Conservation (phyloP, 306 rosid species). For the Parietaria judaica region DNA sequence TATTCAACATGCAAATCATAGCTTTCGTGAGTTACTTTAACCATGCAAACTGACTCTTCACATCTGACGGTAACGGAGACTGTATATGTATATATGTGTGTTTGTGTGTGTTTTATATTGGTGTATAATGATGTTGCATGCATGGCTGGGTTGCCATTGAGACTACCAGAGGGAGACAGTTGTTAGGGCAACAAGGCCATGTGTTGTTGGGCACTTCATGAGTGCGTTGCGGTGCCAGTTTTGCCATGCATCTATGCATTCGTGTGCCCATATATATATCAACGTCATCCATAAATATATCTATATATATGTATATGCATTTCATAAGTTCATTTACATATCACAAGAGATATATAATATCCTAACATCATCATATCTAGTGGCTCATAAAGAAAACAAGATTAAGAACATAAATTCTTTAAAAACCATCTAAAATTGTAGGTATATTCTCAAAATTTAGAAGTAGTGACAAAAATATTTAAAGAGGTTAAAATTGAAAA, state of each 20-base stretch:
- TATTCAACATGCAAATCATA: no score
- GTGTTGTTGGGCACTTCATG: slow-evolving; percentile 11
- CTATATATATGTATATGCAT: background rate
- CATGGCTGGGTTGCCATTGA: slow-evolving; percentile 19
- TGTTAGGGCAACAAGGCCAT: slow-evolving; percentile 16
- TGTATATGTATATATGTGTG: no score
- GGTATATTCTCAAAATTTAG: no score
- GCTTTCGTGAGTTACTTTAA: slow-evolving; percentile 2
- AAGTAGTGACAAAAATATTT: no score
- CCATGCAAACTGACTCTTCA: slow-evolving; percentile 1
- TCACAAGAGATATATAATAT: background rate
- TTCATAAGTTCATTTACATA: background rate
- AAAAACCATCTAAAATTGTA: no score
- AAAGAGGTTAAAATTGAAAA: no score
- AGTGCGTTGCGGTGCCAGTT: background rate
- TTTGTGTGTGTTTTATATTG: background rate
- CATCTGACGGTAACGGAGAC: slow-evolving; percentile 21
- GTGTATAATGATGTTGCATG: slow-evolving; percentile 9
- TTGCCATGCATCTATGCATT: background rate
- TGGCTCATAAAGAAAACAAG: no score
- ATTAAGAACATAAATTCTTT: no score
- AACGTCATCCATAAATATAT: no score
- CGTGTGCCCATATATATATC: background rate
- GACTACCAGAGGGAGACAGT: slow-evolving; percentile 20
- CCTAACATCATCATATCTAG: no score